A percentile compares a stretch with the other conserved stretches of the same genome.
phyloP scores from a whole-genome alignment of 2,329 filamentous ascomycete genomes.

The Westerdykella ornata region DNA sequence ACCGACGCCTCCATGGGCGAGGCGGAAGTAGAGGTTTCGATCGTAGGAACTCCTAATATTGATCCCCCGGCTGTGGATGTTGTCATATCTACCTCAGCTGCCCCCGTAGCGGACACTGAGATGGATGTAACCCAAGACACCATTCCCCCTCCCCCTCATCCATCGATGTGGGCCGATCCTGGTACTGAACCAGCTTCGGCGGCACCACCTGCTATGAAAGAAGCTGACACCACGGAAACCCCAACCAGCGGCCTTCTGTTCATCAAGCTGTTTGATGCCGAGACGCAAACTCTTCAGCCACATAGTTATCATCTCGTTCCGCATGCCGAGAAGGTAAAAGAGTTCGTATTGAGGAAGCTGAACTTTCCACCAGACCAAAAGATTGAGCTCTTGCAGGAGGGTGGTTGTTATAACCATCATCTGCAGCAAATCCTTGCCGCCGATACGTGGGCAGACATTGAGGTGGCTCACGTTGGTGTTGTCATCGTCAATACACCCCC shows the following conservation, averaged over 20 bases:
- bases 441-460: conserved; percentile 9
- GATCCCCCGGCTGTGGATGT: conserved; percentile 21
- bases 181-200: conserved; percentile 13
- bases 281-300: conserved; percentile 29
- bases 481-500: conserved; percentile 27
- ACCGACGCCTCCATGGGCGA: conserved; percentile 23
- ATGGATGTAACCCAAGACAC: conserved; percentile 33
- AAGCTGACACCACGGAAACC: not conserved
- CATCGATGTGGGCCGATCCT: conserved; percentile 15
- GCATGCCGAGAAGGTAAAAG: conserved; percentile 30
- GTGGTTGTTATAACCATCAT: conserved; percentile 16
- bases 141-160: conserved; percentile 19
- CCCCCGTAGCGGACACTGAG: conserved; percentile 24
- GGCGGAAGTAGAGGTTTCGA: conserved; percentile 6
- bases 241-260: conserved; percentile 21
- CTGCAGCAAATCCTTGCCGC: conserved; percentile 16
- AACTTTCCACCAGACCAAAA: conserved; percentile 26
- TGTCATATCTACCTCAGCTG: conserved; percentile 10
- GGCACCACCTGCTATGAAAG: conserved; percentile 5
- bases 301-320: conserved; percentile 29
- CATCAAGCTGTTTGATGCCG: conserved; percentile 36
- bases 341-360: conserved; percentile 26
- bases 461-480: conserved; percentile 9
- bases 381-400: conserved; percentile 48
- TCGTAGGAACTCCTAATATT: conserved; percentile 9